A percentile compares a stretch with the other conserved stretches of the same genome.
Conservation (phyloP, 2,329 filamentous ascomycete species). For the Venturia pyrina region DNA sequence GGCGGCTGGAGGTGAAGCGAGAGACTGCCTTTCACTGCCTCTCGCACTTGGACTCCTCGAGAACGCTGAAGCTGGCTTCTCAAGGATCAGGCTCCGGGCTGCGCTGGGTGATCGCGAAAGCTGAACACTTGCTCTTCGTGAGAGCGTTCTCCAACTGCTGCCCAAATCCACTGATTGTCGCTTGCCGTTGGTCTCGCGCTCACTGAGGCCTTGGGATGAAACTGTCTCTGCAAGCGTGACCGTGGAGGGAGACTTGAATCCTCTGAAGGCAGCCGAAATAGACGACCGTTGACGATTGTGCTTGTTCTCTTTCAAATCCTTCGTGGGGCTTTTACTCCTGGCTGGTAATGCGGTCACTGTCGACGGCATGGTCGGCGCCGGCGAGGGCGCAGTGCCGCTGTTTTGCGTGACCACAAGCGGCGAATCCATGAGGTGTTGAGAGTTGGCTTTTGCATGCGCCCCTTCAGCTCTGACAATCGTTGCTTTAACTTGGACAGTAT, state of each 20-base stretch:
- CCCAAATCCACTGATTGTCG: not conserved
- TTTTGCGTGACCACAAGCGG: not conserved
- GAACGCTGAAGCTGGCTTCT: not conserved
- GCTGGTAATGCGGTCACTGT: not conserved
- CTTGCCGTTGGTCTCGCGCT: not conserved
- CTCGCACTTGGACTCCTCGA: not conserved
- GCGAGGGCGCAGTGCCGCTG: not conserved
- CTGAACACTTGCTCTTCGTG: not conserved
- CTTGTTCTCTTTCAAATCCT: not conserved
- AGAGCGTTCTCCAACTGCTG: not conserved
- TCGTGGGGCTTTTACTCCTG: not conserved
- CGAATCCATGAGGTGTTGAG: not conserved
- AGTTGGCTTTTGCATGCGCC: not conserved
- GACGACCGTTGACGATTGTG: constrained; percentile 5
- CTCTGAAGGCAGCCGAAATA: not conserved
- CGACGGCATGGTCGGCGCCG: not conserved
- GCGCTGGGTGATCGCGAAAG: not conserved
- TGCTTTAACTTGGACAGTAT: constrained; percentile 10
- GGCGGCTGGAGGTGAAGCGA: constrained; percentile 13
- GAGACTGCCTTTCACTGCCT: not conserved
- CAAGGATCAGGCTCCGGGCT: not conserved
- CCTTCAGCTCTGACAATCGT: constrained; percentile 12
- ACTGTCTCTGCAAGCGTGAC: constrained; percentile 1
- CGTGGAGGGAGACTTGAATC: not conserved
- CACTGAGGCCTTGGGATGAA: not conserved